Percentiles rank a stretch among this genome's conserved stretches.
Evolutionary conservation across 768 basidiomycete species (phyloP).

Genomic region (Collybiopsis luxurians): DNA sequence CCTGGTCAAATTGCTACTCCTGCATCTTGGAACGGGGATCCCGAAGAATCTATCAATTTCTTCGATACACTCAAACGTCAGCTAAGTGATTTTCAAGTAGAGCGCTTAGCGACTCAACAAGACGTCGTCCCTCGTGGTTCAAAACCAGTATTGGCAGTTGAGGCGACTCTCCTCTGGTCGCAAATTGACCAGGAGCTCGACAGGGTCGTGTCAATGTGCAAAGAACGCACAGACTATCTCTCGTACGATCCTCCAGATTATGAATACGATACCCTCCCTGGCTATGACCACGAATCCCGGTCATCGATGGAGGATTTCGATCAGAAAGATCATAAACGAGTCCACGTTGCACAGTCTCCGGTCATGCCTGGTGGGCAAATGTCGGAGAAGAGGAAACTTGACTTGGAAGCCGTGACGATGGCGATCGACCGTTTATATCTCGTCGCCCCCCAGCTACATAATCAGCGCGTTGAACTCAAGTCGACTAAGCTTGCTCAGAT

Average conservation of each 20-base stretch:
- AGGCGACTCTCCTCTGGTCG: conserved; percentile 69
- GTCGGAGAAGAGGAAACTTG: conserved; percentile 82
- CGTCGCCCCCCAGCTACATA: conserved; percentile 83
- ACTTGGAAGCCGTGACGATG: conserved; percentile 79
- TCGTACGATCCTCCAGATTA: conserved; percentile 42
- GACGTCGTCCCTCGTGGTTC: conserved; percentile 31
- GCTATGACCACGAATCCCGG: conserved; percentile 45
- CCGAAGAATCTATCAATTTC: conserved; percentile 33
- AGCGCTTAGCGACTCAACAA: conserved; percentile 44
- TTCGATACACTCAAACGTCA: conserved; percentile 67
- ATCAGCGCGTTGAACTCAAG: conserved; percentile 92
- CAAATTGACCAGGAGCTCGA: conserved; percentile 75
- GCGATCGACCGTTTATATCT: conserved; percentile 89
- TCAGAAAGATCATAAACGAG: conserved; percentile 24
- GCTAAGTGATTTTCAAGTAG: conserved; percentile 63
- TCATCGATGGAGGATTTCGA: conserved; percentile 31
- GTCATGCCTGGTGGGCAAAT: conserved; percentile 21
- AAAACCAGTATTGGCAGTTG: conserved; percentile 50
- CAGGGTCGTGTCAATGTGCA: conserved; percentile 62
- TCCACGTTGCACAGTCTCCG: conserved; percentile 24
- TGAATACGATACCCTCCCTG: conserved; percentile 45
- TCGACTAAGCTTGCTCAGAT: conserved; percentile 67
- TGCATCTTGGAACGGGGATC: conserved; percentile 4
- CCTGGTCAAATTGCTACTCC: neutral
- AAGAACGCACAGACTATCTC: conserved; percentile 49